Conservation (phyloP, 2,329 filamentous ascomycete species). For the Pseudonectria foliicola region DNA sequence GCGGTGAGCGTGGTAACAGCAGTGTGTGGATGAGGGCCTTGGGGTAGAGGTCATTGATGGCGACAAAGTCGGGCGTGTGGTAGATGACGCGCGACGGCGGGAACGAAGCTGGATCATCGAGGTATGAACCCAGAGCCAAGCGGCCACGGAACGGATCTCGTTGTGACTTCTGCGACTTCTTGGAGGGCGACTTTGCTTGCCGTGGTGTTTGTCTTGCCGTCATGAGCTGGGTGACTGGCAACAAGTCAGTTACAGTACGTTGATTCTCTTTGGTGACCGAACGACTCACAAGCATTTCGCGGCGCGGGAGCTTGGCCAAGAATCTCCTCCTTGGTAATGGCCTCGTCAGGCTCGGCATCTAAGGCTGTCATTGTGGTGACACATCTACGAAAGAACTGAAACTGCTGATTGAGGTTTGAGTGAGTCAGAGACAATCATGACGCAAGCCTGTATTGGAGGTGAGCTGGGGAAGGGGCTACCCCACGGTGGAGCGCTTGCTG, state of each 20-base stretch:
- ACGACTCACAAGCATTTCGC: slow-evolving; percentile 37
- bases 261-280: too few relatives aligned
- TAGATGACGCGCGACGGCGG: slow-evolving; percentile 57
- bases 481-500: not conserved
- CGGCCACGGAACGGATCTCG: slow-evolving; percentile 39
- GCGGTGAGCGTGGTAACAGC: slow-evolving; percentile 67
- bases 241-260: slow-evolving; percentile 5
- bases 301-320: slow-evolving; percentile 23
- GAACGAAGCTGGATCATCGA: slow-evolving; percentile 54
- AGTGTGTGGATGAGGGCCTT: slow-evolving; percentile 82
- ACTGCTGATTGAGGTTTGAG: not conserved
- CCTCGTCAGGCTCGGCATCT: slow-evolving; percentile 30
- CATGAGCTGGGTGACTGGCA: slow-evolving; percentile 31
- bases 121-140: slow-evolving; percentile 61
- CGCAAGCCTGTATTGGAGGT: too few relatives aligned
- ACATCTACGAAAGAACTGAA: too few relatives aligned
- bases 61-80: slow-evolving; percentile 61
- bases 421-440: too few relatives aligned
- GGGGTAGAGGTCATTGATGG: slow-evolving; percentile 77
- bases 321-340: slow-evolving; percentile 36
- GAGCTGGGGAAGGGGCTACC: too few relatives aligned
- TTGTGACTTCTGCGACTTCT: slow-evolving; percentile 8
- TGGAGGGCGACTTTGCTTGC: slow-evolving; percentile 8
- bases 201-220: slow-evolving; percentile 28
- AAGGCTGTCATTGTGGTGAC: slow-evolving; percentile 14